phyloP scores from a whole-genome alignment of 495 filamentous ascomycete species.

The Aspergillus wentii region DNA sequence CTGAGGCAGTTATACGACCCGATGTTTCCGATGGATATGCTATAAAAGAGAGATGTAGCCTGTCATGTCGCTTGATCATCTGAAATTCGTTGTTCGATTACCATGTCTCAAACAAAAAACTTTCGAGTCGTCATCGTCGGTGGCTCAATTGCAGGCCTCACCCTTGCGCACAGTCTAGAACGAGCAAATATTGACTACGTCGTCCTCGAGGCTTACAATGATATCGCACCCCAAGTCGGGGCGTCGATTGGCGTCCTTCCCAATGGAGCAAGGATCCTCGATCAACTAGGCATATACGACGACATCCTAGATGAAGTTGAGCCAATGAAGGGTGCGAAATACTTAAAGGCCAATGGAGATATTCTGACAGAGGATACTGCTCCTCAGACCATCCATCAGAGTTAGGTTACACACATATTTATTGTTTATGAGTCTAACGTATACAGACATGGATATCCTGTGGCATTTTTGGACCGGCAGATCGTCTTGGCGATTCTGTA shows the following conservation, averaged over 20 bases:
- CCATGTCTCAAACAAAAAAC: too few species aligned
- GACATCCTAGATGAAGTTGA: slow-evolving; percentile 12
- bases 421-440: background rate
- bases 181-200: slow-evolving; percentile 42
- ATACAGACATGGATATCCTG: slow-evolving; percentile 23
- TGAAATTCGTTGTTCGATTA: too few species aligned
- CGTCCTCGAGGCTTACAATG: slow-evolving; percentile 38
- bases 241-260: slow-evolving; percentile 28
- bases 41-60: too few species aligned
- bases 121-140: slow-evolving; percentile 46
- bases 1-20: too few species aligned
- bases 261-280: slow-evolving; percentile 37
- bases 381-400: background rate
- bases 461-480: slow-evolving; percentile 26
- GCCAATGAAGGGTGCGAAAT: slow-evolving; percentile 4
- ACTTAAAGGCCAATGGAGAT: background rate
- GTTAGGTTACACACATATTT: too few species aligned
- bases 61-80: too few species aligned
- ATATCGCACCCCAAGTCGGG: slow-evolving; percentile 34
- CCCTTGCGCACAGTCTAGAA: slow-evolving; percentile 38
- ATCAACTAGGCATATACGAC: slow-evolving; percentile 45
- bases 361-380: background rate
- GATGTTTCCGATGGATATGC: too few species aligned
- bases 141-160: slow-evolving; percentile 44
- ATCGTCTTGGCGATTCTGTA: slow-evolving; percentile 21